A percentile compares a stretch with the other conserved stretches of the same genome.
Conservation (phyloP, 257 asterid genomes). For the Solanum chiquidenum region DNA sequence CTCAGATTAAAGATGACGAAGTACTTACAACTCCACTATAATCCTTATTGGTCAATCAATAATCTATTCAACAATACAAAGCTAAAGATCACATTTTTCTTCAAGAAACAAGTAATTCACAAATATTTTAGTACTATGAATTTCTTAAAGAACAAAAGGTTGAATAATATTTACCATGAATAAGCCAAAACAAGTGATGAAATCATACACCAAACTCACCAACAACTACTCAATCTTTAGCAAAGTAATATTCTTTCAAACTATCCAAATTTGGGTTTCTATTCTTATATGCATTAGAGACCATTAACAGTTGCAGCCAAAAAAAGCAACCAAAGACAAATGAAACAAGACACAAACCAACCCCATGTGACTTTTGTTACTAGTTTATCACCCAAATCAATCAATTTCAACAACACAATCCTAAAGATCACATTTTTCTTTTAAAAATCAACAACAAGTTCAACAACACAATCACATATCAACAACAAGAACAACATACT, state of each 20-base stretch:
- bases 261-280: constrained; percentile 62
- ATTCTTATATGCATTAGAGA: neutral
- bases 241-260: constrained; percentile 42
- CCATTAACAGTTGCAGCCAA: neutral
- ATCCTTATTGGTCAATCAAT: neutral
- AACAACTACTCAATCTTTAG: constrained; percentile 29
- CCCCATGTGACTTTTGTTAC: constrained; percentile 5
- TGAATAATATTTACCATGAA: constrained; percentile 48
- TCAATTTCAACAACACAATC: neutral
- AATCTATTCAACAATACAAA: neutral
- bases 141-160: neutral
- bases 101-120: neutral
- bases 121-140: neutral
- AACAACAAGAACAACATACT: neutral
- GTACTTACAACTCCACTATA: neutral
- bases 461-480: neutral
- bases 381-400: neutral
- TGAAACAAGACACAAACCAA: neutral
- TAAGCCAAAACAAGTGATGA: constrained; percentile 84
- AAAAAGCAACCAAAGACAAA: neutral
- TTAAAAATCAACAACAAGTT: neutral
- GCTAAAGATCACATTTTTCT: neutral
- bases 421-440: neutral
- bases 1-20: neutral
- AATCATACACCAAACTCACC: constrained; percentile 36